phyloP scores from a whole-genome alignment of 257 asterid genomes.

The Buddleja alternifolia region DNA sequence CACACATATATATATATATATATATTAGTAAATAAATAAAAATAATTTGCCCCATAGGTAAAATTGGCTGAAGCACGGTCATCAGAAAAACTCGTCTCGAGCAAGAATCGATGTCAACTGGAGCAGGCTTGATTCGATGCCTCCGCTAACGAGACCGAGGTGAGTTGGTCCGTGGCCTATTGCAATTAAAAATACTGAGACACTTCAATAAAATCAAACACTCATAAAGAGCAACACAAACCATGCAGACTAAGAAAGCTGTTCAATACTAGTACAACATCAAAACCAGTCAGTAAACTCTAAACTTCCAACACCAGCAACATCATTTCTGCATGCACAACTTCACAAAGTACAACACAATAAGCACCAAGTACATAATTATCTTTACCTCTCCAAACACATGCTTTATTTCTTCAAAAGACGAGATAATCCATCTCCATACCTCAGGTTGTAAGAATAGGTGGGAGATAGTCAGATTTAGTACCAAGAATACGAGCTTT shows the following conservation, averaged over 20 bases:
- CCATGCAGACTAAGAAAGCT: constrained; percentile 8
- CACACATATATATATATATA: too few relatives aligned
- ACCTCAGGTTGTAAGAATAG: constrained; percentile 81
- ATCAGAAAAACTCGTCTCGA: too few relatives aligned
- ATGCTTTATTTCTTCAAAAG: neutral
- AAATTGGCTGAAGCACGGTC: too few relatives aligned
- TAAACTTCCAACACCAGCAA: constrained; percentile 22
- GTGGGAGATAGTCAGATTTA: constrained; percentile 84
- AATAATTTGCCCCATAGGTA: too few relatives aligned
- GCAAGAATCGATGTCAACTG: too few relatives aligned
- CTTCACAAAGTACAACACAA: constrained; percentile 23
- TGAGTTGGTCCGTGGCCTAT: too few relatives aligned
- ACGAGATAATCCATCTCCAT: neutral
- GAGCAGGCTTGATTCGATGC: too few relatives aligned
- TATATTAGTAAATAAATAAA: too few relatives aligned
- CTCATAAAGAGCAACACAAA: neutral
- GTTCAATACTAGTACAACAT: neutral
- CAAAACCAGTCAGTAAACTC: constrained; percentile 18
- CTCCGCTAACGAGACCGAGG: too few relatives aligned
- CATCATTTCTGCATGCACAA: constrained; percentile 20
- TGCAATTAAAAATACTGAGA: neutral
- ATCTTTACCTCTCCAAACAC: constrained; percentile 21
- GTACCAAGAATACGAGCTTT: constrained; percentile 83
- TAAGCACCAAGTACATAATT: constrained; percentile 1
- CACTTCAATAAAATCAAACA: neutral